Conservation (phyloP, 2,329 filamentous ascomycete genomes). For the Curvularia eragrostidis region DNA sequence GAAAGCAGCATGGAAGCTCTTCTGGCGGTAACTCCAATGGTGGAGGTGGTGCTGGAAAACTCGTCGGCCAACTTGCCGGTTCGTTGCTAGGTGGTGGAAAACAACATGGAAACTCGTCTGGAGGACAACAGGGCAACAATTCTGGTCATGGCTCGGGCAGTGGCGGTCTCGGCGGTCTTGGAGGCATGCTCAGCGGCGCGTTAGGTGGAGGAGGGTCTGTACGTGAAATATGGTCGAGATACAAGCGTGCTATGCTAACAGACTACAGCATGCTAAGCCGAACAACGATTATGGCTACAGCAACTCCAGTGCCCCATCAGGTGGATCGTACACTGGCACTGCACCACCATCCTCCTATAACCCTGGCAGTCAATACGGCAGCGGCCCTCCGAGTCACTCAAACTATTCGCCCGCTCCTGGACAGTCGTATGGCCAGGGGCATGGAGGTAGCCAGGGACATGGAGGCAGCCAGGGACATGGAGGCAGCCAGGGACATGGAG, state of each 20-base stretch:
- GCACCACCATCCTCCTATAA: constrained; percentile 70
- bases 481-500: constrained; percentile 21
- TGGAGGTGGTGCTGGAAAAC: constrained; percentile 47
- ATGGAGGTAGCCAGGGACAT: too few relatives aligned
- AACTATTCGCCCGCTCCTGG: constrained; percentile 28
- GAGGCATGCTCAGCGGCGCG: constrained; percentile 43
- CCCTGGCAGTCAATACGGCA: constrained; percentile 39
- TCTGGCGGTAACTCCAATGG: constrained; percentile 40
- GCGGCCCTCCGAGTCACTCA: constrained; percentile 30
- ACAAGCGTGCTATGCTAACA: constrained; percentile 11
- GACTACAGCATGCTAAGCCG: constrained; percentile 44
- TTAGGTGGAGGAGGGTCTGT: constrained; percentile 49
- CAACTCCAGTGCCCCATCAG: constrained; percentile 56
- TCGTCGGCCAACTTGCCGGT: constrained; percentile 64
- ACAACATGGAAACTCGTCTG: constrained; percentile 51
- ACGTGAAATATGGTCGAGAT: constrained; percentile 19
- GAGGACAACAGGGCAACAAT: constrained; percentile 56
- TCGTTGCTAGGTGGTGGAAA: constrained; percentile 50
- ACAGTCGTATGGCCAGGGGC: constrained; percentile 27
- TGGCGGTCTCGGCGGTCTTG: constrained; percentile 26
- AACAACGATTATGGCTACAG: constrained; percentile 63
- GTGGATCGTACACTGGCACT: constrained; percentile 66
- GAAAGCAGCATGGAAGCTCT: constrained; percentile 35
- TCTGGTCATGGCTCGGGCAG: constrained; percentile 25
- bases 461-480: too few relatives aligned